A percentile compares a stretch with the other conserved stretches of the same genome.
These are phyloP conservation scores for Orbilia ellipsospora DNA, from an alignment of 2,329 filamentous ascomycete species.

Conservation along the genomic window DNA sequence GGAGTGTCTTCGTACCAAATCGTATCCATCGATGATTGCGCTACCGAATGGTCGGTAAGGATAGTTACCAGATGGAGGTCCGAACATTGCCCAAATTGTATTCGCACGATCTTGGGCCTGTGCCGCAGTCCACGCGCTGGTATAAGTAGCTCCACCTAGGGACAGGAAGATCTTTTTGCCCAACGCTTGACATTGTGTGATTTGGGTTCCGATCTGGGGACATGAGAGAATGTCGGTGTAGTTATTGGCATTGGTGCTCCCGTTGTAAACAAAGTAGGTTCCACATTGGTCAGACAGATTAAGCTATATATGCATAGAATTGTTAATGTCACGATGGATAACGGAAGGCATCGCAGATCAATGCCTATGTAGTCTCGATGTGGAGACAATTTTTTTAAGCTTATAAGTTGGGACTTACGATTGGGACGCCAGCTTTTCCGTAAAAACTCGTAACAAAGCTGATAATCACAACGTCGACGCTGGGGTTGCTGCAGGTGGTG, in stretches of 20 bases:
- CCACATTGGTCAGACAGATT: conserved; percentile 52
- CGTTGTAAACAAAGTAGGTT: conserved; percentile 6
- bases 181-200: conserved; percentile 69
- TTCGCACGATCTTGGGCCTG: conserved; percentile 70
- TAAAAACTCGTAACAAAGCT: conserved; percentile 49
- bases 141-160: conserved; percentile 77
- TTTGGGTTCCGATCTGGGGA: conserved; percentile 47
- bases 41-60: conserved; percentile 74
- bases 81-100: conserved; percentile 77
- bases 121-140: conserved; percentile 63
- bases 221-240: conserved; percentile 40
- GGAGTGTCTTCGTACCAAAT: conserved; percentile 65
- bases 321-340: conserved; percentile 21
- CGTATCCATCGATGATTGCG: conserved; percentile 77
- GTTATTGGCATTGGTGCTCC: conserved; percentile 31
- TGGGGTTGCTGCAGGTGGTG: conserved; percentile 40
- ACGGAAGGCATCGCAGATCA: conserved; percentile 4
- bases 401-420: conserved; percentile 25
- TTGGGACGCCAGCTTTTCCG: conserved; percentile 29
- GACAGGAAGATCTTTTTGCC: conserved; percentile 79
- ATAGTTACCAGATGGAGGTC: conserved; percentile 62
- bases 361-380: conserved; percentile 7
- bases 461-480: conserved; percentile 42
- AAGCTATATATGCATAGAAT: conserved; percentile 20
- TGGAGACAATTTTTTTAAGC: background rate